Base-by-base conservation (phyloP, 1,139 yeast species). In the Debaryomyces fabryi region DNA sequence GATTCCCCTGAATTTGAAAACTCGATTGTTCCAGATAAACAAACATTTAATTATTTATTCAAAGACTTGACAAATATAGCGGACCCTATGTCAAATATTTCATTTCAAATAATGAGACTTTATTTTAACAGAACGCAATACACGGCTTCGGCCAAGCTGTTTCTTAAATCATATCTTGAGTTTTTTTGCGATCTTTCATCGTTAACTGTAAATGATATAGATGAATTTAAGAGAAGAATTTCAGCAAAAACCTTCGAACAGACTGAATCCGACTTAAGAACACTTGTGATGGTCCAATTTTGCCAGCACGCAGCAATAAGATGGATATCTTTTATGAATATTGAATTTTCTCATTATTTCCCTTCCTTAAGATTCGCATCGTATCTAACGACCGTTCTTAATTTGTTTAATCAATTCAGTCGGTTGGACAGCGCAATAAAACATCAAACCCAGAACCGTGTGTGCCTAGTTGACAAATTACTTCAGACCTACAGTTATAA, bases 281-380 rank as follows among this genome's bases (percentile, higher is more conserved):
- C 62, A 16, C 57, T 65, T 24, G 47, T 59, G 8, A 56, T 54
- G 44, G 64, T 61, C 51, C 72, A 68, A 48, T 37, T 57, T 6
- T 46, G 58, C 1, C 48, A 59, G 27, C 49, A 57, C 9, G 54
- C 59, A 9, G 62, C 61, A 49, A 56, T 65, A 9, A 56, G 68
- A 49, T 71, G 74, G 74, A 55, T 71, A 37, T 63, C 68, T 27
- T 65, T 71, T 44, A 54, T 69, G 20, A 58, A 64, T 38, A 55
- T 69, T 18, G 76, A 72, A 52, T 47, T 58, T 1, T 59, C 23
- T 20, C 25, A 59, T 7, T 67, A 72, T 54, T 72, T 69, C 49
- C 73, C 76, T 0, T 57, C 70, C 10, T 58, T 71, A 43, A 53
- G 75, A 35, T 69, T 59, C 50, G 51, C 67, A 2, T 58, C 68